These are phyloP conservation scores for Talaromyces funiculosus DNA, from an alignment of 2,329 filamentous ascomycete species.

Conservation along the genomic window DNA sequence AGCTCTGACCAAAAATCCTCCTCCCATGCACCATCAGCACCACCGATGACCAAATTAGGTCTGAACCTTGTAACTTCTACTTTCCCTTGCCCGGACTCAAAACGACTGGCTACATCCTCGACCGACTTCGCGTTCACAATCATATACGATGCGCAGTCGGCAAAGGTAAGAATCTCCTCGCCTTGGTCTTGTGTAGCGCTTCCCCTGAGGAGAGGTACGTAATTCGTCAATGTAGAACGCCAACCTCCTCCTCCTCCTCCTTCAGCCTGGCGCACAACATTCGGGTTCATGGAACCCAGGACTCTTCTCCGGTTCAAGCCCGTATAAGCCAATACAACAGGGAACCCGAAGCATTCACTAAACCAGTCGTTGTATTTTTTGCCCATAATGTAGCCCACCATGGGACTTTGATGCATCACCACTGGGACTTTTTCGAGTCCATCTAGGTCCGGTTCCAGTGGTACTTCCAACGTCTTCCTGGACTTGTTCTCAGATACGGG, in stretches of 20 bases:
- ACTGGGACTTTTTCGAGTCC: constrained; percentile 48
- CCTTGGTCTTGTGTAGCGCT: constrained; percentile 20
- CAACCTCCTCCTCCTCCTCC: constrained; percentile 13
- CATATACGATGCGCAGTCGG: constrained; percentile 61
- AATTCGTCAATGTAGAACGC: constrained; percentile 16
- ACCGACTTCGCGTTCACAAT: constrained; percentile 66
- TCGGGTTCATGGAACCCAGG: constrained; percentile 55
- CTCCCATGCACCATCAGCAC: constrained; percentile 53
- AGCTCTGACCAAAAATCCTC: constrained; percentile 70
- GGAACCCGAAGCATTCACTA: constrained; percentile 58
- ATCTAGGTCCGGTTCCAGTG: constrained; percentile 49
- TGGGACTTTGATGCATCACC: constrained; percentile 55
- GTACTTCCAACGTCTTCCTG: constrained; percentile 45
- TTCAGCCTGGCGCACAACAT: constrained; percentile 18
- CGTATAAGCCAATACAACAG: constrained; percentile 58
- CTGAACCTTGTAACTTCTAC: constrained; percentile 66
- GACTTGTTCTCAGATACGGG: constrained; percentile 22
- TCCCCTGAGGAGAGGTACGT: neutral
- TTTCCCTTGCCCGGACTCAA: constrained; percentile 41
- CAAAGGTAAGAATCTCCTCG: constrained; percentile 58
- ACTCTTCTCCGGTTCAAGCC: constrained; percentile 56
- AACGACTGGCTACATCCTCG: constrained; percentile 55
- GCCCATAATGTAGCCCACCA: constrained; percentile 60
- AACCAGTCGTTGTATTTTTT: constrained; percentile 60
- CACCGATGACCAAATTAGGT: constrained; percentile 65